Percentiles rank a stretch among this genome's conserved stretches.
These are phyloP conservation scores for Russula earlei DNA, from an alignment of 768 basidiomycete species.

Conservation along the genomic window DNA sequence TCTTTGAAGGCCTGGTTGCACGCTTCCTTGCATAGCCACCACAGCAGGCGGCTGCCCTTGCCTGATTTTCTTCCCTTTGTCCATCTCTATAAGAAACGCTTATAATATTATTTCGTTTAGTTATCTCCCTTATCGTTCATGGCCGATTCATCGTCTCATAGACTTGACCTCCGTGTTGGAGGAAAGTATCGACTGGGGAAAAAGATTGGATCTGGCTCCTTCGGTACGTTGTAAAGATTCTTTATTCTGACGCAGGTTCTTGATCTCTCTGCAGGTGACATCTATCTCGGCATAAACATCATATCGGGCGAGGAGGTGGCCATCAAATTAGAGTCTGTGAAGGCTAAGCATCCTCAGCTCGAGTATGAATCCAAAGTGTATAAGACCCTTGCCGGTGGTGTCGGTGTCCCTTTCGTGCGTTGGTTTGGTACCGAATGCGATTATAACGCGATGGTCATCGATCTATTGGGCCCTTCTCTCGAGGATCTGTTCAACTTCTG, in stretches of 20 bases:
- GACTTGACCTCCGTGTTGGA: constrained; percentile 81
- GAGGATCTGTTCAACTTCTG: constrained; percentile 92
- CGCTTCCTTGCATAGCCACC: constrained; percentile 8
- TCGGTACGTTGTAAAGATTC: constrained; percentile 51
- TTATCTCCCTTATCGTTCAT: constrained; percentile 30
- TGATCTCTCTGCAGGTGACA: constrained; percentile 57
- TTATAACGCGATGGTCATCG: constrained; percentile 99
- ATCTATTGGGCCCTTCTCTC: constrained; percentile 86
- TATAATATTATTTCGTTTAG: background rate
- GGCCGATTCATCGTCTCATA: constrained; percentile 63
- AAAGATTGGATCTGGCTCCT: constrained; percentile 98
- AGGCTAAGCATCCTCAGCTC: constrained; percentile 99
- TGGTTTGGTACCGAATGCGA: constrained; percentile 96
- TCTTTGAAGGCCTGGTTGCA: background rate
- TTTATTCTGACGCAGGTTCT: background rate
- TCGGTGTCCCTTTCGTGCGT: constrained; percentile 96
- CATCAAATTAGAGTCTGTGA: constrained; percentile 99
- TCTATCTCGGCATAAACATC: constrained; percentile 99
- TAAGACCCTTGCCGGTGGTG: constrained; percentile 98
- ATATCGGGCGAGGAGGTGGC: constrained; percentile 99
- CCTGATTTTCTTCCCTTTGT: background rate
- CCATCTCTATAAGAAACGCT: background rate
- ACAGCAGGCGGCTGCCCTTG: constrained; percentile 1
- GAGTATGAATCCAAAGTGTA: constrained; percentile 95
- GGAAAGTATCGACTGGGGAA: constrained; percentile 97